phyloP scores from a whole-genome alignment of 1,284 basidiomycete genomes.

The Ustilago esculenta region DNA sequence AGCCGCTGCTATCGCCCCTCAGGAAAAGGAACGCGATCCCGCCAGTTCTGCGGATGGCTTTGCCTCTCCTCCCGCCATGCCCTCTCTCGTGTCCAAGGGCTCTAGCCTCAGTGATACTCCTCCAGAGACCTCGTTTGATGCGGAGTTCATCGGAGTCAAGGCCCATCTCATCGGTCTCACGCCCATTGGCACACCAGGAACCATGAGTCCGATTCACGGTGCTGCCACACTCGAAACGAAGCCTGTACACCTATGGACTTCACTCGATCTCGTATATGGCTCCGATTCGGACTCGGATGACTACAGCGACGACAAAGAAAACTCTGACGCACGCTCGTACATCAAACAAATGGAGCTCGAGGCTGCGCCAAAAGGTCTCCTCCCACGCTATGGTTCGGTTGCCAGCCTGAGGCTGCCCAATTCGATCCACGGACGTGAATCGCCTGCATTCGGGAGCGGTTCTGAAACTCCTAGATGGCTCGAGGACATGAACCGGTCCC shows the following conservation, averaged over 20 bases:
- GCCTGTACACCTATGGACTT: slow-evolving; percentile 39
- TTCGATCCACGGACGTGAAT: slow-evolving; percentile 12
- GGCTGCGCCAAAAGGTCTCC: not conserved
- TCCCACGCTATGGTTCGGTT: slow-evolving; percentile 32
- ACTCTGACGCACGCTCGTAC: slow-evolving; percentile 20
- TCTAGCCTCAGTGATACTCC: slow-evolving; percentile 7
- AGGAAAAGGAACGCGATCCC: slow-evolving; percentile 17
- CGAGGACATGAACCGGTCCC: slow-evolving; percentile 35
- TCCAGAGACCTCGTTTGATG: slow-evolving; percentile 21
- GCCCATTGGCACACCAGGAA: slow-evolving; percentile 13
- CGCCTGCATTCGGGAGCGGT: slow-evolving; percentile 13
- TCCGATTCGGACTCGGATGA: slow-evolving; percentile 36
- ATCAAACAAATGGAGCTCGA: slow-evolving; percentile 19
- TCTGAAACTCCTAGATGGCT: slow-evolving; percentile 45
- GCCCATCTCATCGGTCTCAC: slow-evolving; percentile 15
- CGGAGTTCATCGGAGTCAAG: slow-evolving; percentile 32
- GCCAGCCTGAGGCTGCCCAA: slow-evolving; percentile 7
- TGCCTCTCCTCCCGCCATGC: slow-evolving; percentile 7
- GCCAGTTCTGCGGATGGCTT: slow-evolving; percentile 1
- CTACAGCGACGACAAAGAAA: slow-evolving; percentile 19
- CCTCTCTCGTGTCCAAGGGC: slow-evolving; percentile 4
- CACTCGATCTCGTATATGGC: slow-evolving; percentile 45
- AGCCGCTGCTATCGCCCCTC: slow-evolving; percentile 30
- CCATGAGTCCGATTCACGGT: slow-evolving; percentile 11
- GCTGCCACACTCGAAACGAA: slow-evolving; percentile 1